phyloP scores from a whole-genome alignment of 1,284 basidiomycete genomes.

The Grifola frondosa region DNA sequence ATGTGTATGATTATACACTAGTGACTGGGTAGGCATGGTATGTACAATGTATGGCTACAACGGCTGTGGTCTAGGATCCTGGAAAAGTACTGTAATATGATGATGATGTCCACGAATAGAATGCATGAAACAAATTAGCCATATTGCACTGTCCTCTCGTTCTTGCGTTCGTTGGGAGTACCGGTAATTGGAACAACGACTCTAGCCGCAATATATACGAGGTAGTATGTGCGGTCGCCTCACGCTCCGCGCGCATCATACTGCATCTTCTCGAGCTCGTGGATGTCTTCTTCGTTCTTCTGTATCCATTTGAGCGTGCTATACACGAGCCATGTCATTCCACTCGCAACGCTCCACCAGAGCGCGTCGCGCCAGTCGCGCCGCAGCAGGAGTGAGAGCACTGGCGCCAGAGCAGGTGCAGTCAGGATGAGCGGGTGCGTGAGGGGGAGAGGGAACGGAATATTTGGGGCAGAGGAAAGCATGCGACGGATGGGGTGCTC shows the following conservation, averaged over 20 bases:
- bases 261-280: conserved; percentile 24
- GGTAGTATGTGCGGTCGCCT: no score
- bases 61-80: no score
- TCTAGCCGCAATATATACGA: no score
- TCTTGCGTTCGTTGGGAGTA: no score
- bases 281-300: conserved; percentile 22
- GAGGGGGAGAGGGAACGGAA: conserved; percentile 18
- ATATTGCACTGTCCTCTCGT: no score
- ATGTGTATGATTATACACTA: no score
- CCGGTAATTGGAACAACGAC: no score
- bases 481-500: conserved; percentile 11
- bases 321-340: conserved; percentile 21
- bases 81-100: no score
- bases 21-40: no score
- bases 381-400: conserved; percentile 17
- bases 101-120: no score
- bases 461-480: conserved; percentile 5
- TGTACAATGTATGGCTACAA: no score
- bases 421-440: conserved; percentile 16
- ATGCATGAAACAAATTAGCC: no score
- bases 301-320: conserved; percentile 20
- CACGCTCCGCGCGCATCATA: conserved; percentile 30
- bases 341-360: conserved; percentile 26
- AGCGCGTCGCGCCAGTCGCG: conserved; percentile 21
- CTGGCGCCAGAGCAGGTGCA: conserved; percentile 20